Base-by-base conservation (phyloP, 1,284 basidiomycete genomes). In the Moesziomyces parantarcticus region DNA sequence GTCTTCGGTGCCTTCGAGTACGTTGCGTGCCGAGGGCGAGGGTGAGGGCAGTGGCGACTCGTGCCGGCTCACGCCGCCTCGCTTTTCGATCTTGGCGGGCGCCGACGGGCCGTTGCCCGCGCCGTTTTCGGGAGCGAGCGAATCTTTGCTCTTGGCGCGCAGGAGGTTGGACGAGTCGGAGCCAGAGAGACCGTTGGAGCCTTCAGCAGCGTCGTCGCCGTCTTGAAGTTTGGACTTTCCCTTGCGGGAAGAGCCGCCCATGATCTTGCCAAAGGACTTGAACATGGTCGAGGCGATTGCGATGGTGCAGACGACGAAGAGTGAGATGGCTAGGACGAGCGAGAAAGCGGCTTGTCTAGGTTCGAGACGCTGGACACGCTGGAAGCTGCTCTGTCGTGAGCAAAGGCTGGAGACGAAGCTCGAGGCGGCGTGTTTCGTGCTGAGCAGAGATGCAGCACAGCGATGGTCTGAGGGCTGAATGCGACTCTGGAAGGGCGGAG, bases 251-350 rank as follows among this genome's bases (percentile, higher is more conserved):
- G 78, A 78, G 36, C 74, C 77, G 39, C 81, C 79, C 63, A 83
- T 80, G 56, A 81, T 77, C 56, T 79, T 79, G 39, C 80, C 76
- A 36, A 83, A 69, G 5, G 75, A 78, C 50, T 82, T 81, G 55
- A 83, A 79, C 80, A 83, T 82, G 65, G 26, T 69, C 40, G 55
- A 25, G 39, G 14, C 40, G 44, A 7, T 34, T 21, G 29, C 14
- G 34, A 14, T 20, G 50, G 5, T 11, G 18, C 39, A 29, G 25
- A 9, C 16, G 8, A 32, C 29, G 29, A 32, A 32, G 51, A 5
- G 21, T n/a, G 20, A 7, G 26, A 9, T 10, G 16, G 36, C 16
- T 16, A 39, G 16, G 36, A 39, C 36, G 36, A 39, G 16, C 36
- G 36, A 14, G 16, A 5, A 36, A 36, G 34, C 13, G 34, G 13